Base-by-base conservation (phyloP, 2,329 filamentous ascomycete species). In the Fusarium robinianum region DNA sequence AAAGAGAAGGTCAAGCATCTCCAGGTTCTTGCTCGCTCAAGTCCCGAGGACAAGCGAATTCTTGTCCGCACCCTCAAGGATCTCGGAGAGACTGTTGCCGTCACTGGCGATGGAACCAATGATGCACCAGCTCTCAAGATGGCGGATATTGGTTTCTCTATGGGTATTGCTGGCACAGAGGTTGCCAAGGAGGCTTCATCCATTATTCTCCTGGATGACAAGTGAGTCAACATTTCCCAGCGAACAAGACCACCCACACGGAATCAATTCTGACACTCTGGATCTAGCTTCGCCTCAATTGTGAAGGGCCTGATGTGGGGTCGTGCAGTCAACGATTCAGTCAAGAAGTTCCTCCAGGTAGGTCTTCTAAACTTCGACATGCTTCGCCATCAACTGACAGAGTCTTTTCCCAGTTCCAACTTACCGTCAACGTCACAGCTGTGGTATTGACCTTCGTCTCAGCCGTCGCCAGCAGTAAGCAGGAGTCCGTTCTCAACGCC, bases 21-120 rank as follows among this genome's bases (percentile, higher is more conserved):
- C 2, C 79, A 84, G 55, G 81, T 86, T 2, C 68, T 86, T 12
- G 83, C 82, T 26, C 77, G 83, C 5, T 85, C 82, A 1, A 84
- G 80, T 2, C 83, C 83, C 0, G 81, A 85, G 49, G 83, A 86
- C 57, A 86, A 86, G 67, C 74, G 76, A 1, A 80, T 85, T 40
- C 67, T 87, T 5, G 81, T 85, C 4, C 72, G 74, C 5, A 77
- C 75, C 10, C 73, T 86, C 14, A 84, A 84, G 66, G 78, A 81
- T 36, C 74, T 83, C 11, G 81, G 80, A 3, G 80, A 84, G 63
- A 84, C 66, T 0, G 74, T 78, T 2, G 77, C 76, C 8, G 75
- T 80, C 2, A 84, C 81, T 9, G 81, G 81, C 10, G 81, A 84
- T 52, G 81, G 80, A 6, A 83, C 79, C 5, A 83, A 84, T 43